Conservation (phyloP, 2,329 filamentous ascomycete genomes). For the Hyphodiscus sp. region DNA sequence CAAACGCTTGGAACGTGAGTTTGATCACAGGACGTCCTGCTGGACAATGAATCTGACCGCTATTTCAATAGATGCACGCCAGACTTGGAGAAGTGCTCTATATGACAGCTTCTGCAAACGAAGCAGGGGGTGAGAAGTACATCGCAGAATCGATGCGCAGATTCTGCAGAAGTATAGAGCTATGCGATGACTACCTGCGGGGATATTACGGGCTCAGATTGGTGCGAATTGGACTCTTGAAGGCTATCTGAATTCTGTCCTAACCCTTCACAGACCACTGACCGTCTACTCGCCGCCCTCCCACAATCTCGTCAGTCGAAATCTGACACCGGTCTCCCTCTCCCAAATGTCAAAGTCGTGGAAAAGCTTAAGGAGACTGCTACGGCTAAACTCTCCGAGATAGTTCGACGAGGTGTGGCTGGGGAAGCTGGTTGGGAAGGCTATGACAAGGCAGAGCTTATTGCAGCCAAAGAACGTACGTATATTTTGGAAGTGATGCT, state of each 20-base stretch:
- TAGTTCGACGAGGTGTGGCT: conserved; percentile 57
- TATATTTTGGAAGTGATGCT: not conserved
- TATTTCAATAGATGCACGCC: conserved; percentile 63
- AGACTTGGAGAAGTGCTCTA: conserved; percentile 78
- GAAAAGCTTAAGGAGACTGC: conserved; percentile 65
- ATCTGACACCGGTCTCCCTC: conserved; percentile 37
- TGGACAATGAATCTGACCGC: conserved; percentile 22
- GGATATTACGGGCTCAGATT: conserved; percentile 89
- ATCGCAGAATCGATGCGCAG: conserved; percentile 71
- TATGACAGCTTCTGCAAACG: conserved; percentile 51
- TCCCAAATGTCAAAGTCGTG: conserved; percentile 53
- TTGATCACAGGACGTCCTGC: not conserved
- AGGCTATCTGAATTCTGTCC: conserved; percentile 3
- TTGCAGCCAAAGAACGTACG: conserved; percentile 53
- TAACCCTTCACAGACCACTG: conserved; percentile 24
- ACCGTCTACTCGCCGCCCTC: conserved; percentile 37
- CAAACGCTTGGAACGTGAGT: conserved; percentile 92
- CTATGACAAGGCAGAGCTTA: conserved; percentile 65
- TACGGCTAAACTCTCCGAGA: conserved; percentile 69
- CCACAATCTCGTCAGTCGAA: conserved; percentile 42
- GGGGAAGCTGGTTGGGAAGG: conserved; percentile 64
- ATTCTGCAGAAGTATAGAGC: conserved; percentile 84
- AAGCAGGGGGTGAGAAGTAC: conserved; percentile 39
- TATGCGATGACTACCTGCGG: conserved; percentile 87
- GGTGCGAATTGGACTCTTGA: conserved; percentile 38